Percentiles rank a stretch among this genome's conserved stretches.
These are phyloP conservation scores for Taxillus chinensis DNA, from an alignment of 164 flowering plant species.

Conservation along the genomic window DNA sequence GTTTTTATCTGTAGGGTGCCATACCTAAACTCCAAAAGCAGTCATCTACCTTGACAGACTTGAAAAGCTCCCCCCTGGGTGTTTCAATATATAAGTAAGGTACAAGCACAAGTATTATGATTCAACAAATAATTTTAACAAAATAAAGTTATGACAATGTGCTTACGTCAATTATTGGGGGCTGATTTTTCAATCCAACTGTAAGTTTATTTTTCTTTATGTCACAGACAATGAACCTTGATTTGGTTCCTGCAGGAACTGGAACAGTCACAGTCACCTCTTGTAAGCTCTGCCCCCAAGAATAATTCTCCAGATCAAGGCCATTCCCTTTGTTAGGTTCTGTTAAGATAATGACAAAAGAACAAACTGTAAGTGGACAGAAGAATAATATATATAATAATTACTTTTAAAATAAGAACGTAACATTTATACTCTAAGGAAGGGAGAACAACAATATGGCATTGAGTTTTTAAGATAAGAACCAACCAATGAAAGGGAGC, in stretches of 20 bases:
- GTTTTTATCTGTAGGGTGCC: not conserved
- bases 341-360: conserved; percentile 14
- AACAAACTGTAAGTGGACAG: not conserved
- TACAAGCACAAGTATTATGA: not conserved
- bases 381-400: not conserved
- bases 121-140: not conserved
- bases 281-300: conserved; percentile 83
- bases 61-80: conserved; percentile 65
- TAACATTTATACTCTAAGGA: too few relatives aligned
- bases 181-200: conserved; percentile 88
- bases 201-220: conserved; percentile 75
- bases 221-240: conserved; percentile 66
- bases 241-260: conserved; percentile 75
- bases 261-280: conserved; percentile 68
- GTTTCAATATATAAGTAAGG: not conserved
- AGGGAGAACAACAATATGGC: too few relatives aligned
- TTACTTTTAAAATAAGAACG: too few relatives aligned
- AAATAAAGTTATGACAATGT: not conserved
- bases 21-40: conserved; percentile 94
- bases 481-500: too few relatives aligned
- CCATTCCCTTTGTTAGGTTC: conserved; percentile 84
- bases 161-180: conserved; percentile 86
- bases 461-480: too few relatives aligned
- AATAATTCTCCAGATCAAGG: conserved; percentile 78
- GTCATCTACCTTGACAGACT: conserved; percentile 73